Conservation (phyloP, 768 basidiomycete genomes). For the Crucibulum laeve region DNA sequence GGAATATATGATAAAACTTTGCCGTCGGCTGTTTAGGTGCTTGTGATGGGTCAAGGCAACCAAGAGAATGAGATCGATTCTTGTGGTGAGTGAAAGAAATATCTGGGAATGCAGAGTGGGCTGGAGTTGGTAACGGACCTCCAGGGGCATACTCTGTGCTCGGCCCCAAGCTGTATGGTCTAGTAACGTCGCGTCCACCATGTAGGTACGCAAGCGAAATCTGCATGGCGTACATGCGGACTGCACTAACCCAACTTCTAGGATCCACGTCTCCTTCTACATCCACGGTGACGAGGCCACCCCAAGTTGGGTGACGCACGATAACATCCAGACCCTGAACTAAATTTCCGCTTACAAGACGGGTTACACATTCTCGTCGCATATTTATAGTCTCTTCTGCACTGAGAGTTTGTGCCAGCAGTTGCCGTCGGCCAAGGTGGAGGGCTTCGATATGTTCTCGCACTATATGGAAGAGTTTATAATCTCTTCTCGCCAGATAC, state of each 20-base stretch:
- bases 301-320: conserved; percentile 92
- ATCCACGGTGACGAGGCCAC: conserved; percentile 86
- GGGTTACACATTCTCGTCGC: conserved; percentile 80
- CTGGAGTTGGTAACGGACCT: conserved; percentile 51
- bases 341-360: conserved; percentile 86
- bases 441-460: conserved; percentile 87
- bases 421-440: conserved; percentile 86
- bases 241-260: conserved; percentile 83
- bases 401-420: conserved; percentile 83
- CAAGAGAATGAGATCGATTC: conserved; percentile 34
- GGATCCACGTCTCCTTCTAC: conserved; percentile 78
- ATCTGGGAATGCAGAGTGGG: conserved; percentile 73
- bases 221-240: conserved; percentile 92
- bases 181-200: conserved; percentile 37
- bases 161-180: conserved; percentile 36
- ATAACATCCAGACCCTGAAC: conserved; percentile 92
- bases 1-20: conserved; percentile 85
- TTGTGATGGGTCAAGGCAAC: conserved; percentile 21
- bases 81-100: conserved; percentile 30
- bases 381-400: conserved; percentile 81
- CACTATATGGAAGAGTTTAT: conserved; percentile 82
- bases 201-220: conserved; percentile 75
- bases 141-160: conserved; percentile 43
- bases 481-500: conserved; percentile 86
- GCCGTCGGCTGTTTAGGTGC: conserved; percentile 38